Conservation (phyloP, 768 basidiomycete species). For the Brasilioporus rufonigricans region DNA sequence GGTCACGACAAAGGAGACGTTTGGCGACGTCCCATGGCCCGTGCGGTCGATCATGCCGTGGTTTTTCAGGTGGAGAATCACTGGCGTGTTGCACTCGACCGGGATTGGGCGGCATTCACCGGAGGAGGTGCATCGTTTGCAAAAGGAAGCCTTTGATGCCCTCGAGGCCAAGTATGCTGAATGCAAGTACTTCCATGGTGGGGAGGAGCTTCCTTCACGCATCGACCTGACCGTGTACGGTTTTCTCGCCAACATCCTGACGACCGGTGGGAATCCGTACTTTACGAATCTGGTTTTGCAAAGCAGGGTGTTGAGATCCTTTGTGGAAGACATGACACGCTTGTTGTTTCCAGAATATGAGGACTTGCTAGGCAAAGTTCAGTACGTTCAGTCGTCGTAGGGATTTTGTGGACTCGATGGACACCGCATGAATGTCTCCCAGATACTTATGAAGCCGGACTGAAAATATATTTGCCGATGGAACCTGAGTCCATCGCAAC, state of each 20-base stretch:
- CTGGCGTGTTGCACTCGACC: constrained; percentile 12
- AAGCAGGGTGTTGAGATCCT: constrained; percentile 17
- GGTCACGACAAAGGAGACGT: constrained; percentile 9
- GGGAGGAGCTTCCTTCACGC: constrained; percentile 23
- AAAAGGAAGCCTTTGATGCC: constrained; percentile 30
- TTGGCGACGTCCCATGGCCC: constrained; percentile 16
- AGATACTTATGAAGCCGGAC: too few species aligned
- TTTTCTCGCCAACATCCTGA: constrained; percentile 31
- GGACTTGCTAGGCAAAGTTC: constrained; percentile 11
- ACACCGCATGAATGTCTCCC: too few species aligned
- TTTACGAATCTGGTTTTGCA: constrained; percentile 22
- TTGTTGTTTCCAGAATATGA: constrained; percentile 30
- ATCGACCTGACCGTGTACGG: constrained; percentile 31
- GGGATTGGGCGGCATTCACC: constrained; percentile 34
- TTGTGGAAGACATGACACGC: constrained; percentile 24
- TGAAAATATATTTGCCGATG: background rate
- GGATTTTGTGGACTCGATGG: too few species aligned
- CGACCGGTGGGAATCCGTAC: constrained; percentile 25
- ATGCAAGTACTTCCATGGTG: constrained; percentile 28
- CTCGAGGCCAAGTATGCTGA: constrained; percentile 28
- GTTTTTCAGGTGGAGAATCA: constrained; percentile 21
- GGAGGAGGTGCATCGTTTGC: constrained; percentile 31
- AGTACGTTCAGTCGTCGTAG: background rate
- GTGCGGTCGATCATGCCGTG: constrained; percentile 24
- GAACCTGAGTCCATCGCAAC: constrained; percentile 13